phyloP scores from a whole-genome alignment of 2,329 filamentous ascomycete species.

The Pleurostoma richardsiae region DNA sequence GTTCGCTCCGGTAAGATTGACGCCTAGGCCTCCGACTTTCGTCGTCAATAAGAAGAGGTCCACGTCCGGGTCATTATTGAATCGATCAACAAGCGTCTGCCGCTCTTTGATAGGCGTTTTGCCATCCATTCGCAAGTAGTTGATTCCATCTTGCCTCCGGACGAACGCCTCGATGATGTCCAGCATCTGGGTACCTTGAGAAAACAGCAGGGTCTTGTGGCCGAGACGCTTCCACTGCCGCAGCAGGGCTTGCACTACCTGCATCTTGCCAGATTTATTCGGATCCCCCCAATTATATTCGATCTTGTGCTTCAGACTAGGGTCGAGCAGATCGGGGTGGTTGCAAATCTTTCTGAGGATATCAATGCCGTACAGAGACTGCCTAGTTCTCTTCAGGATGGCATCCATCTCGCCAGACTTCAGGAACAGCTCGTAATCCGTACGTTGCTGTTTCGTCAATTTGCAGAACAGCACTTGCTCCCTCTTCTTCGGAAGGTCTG shows the following conservation, averaged over 20 bases:
- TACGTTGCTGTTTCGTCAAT: constrained; percentile 71
- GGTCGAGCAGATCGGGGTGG: constrained; percentile 83
- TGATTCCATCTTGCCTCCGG: constrained; percentile 58
- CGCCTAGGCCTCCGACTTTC: constrained; percentile 87
- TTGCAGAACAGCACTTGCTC: constrained; percentile 97
- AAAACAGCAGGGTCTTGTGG: constrained; percentile 90
- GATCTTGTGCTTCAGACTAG: constrained; percentile 43
- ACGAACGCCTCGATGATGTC: constrained; percentile 88
- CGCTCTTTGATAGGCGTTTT: constrained; percentile 81
- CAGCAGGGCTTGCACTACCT: constrained; percentile 82
- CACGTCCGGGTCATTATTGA: constrained; percentile 75
- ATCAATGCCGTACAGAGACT: constrained; percentile 86
- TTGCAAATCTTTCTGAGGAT: constrained; percentile 95
- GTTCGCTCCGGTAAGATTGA: constrained; percentile 92
- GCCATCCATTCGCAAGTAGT: constrained; percentile 89
- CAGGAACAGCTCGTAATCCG: constrained; percentile 77
- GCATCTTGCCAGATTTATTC: constrained; percentile 88
- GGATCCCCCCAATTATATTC: constrained; percentile 74
- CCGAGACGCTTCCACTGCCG: constrained; percentile 85
- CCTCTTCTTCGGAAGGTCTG: constrained; percentile 90
- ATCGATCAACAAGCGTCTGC: constrained; percentile 87
- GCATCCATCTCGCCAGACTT: constrained; percentile 79
- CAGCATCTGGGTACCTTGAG: constrained; percentile 91
- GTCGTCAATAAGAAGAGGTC: constrained; percentile 93
- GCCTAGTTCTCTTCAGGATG: constrained; percentile 68